These are phyloP conservation scores for Termitomyces sp. DNA, from an alignment of 768 basidiomycete species.

Conservation along the genomic window DNA sequence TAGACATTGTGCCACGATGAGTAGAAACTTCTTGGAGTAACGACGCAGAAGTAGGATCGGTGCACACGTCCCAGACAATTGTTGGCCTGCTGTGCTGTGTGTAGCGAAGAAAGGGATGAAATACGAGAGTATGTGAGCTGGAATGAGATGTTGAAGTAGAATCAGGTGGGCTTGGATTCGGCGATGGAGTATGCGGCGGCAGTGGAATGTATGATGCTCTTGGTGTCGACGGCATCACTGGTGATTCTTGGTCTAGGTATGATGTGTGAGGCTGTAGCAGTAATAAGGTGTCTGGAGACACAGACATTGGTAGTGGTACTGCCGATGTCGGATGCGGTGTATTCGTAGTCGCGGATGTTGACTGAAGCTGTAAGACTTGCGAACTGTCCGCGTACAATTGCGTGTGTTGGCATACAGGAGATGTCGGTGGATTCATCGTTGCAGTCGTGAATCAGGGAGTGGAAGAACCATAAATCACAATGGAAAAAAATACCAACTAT, in stretches of 20 bases:
- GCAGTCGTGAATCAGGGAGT: not conserved
- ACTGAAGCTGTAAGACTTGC: not conserved
- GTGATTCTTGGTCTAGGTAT: not conserved
- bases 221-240: not conserved
- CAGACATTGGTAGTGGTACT: not conserved
- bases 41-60: constrained; percentile 23
- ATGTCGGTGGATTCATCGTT: not conserved
- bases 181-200: constrained; percentile 2
- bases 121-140: not conserved
- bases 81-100: constrained; percentile 26
- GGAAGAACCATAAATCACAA: not conserved
- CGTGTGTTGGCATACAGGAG: not conserved
- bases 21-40: constrained; percentile 18
- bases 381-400: not conserved
- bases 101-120: constrained; percentile 33
- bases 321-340: not conserved
- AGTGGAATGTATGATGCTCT: not conserved
- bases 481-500: not conserved
- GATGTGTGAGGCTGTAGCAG: not conserved
- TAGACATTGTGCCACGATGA: not conserved
- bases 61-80: constrained; percentile 47
- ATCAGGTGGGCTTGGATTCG: not conserved
- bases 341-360: not conserved
- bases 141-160: not conserved
- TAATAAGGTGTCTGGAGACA: not conserved